Evolutionary conservation across 2,329 filamentous ascomycete genomes (phyloP).

Genomic region (Neospermospora avenae): DNA sequence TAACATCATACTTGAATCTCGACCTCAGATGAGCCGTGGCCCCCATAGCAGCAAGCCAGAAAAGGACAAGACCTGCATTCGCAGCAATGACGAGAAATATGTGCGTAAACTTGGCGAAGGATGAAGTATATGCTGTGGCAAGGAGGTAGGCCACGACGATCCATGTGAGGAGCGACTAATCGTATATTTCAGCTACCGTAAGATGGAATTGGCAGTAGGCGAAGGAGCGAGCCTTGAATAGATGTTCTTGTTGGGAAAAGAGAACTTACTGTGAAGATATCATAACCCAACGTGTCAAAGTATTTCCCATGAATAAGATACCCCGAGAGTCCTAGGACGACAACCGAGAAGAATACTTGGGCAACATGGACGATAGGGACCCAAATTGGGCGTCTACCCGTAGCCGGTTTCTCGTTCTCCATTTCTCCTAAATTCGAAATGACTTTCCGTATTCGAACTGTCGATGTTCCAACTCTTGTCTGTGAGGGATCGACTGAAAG

Average conservation of each 20-base stretch:
- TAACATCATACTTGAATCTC: slow-evolving; percentile 14
- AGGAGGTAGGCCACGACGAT: slow-evolving; percentile 9
- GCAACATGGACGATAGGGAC: slow-evolving; percentile 43
- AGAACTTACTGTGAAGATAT: slow-evolving; percentile 13
- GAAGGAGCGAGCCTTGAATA: neutral
- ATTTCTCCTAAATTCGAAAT: neutral
- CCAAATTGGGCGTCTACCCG: slow-evolving; percentile 5
- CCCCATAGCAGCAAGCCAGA: slow-evolving; percentile 20
- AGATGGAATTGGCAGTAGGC: neutral
- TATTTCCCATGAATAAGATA: slow-evolving; percentile 17
- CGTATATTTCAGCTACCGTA: neutral
- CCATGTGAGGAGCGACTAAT: slow-evolving; percentile 16
- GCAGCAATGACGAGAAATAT: slow-evolving; percentile 2
- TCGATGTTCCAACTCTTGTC: too few species aligned
- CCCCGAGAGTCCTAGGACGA: slow-evolving; percentile 12
- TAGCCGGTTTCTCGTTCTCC: slow-evolving; percentile 2
- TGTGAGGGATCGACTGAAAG: too few species aligned
- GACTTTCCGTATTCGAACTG: too few species aligned
- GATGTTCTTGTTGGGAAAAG: neutral
- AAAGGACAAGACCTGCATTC: slow-evolving; percentile 10
- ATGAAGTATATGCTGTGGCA: slow-evolving; percentile 5
- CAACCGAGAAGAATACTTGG: slow-evolving; percentile 42
- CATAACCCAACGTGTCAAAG: slow-evolving; percentile 14
- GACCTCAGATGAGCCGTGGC: slow-evolving; percentile 12
- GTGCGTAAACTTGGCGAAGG: slow-evolving; percentile 2